phyloP scores from a whole-genome alignment of 2,329 filamentous ascomycete species.

The Penicillium sp. region DNA sequence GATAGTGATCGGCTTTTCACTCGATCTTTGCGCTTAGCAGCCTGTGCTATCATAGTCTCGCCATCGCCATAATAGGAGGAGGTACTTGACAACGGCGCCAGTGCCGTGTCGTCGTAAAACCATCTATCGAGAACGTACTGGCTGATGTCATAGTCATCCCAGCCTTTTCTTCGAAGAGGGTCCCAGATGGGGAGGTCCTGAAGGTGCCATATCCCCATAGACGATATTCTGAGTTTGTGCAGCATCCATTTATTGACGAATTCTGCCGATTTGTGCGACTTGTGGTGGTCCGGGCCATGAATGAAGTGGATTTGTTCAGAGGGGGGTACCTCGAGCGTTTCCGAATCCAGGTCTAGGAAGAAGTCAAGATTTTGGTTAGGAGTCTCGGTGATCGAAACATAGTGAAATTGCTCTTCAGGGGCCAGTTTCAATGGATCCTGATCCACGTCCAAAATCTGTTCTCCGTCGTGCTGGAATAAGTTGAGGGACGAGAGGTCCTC shows the following conservation, averaged over 20 bases:
- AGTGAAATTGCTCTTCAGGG: slow-evolving; percentile 23
- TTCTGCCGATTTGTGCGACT: neutral
- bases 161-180: slow-evolving; percentile 24
- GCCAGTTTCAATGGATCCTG: slow-evolving; percentile 28
- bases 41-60: neutral
- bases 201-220: slow-evolving; percentile 30
- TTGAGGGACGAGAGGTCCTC: slow-evolving; percentile 8
- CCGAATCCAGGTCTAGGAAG: neutral
- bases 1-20: slow-evolving; percentile 1
- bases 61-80: slow-evolving; percentile 1
- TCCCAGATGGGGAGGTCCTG: slow-evolving; percentile 28
- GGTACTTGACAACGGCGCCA: neutral
- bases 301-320: neutral
- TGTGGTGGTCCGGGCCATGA: neutral
- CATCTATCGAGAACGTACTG: slow-evolving; percentile 29
- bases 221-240: slow-evolving; percentile 37
- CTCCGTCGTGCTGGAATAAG: neutral
- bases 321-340: neutral
- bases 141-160: slow-evolving; percentile 27
- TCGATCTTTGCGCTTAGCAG: neutral
- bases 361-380: neutral
- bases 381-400: slow-evolving; percentile 17
- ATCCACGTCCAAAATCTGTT: neutral
- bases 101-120: slow-evolving; percentile 27
- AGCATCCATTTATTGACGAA: slow-evolving; percentile 40